Evolutionary conservation across 345 rosid species (phyloP), one percentile per base, ranked within the genome.

Genomic region (Physaria fendleri): DNA sequence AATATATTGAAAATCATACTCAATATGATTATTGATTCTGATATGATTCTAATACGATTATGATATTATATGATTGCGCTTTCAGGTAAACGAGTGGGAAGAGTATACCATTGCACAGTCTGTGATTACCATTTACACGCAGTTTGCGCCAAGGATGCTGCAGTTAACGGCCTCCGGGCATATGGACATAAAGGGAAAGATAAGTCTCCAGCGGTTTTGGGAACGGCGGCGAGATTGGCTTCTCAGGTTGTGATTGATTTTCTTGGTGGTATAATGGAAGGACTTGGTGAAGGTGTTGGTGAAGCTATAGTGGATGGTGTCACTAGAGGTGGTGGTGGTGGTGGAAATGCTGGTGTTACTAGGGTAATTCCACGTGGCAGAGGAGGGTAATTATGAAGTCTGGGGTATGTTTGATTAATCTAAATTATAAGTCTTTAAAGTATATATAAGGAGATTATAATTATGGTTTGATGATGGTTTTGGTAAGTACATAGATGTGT

Each of bases 121-220:
- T 88, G 98, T 12, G 79, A 84, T 15, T 92, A 92, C 66, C 79
- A 81, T 47, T 76, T 92, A 39, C 98, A 92, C 8, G 90, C 88
- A 4, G 80, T 82, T 37, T 91, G 98, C 16, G 96, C 93, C 1
- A 91, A 91, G 64, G 59, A 70, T 8, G 68, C 66, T 37, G 79
- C 75, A 65, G 84, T 84, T 18, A 88, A 85, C 35, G 96, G 96
- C n/a, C 85, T 88, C 10, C 64, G 64, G 1, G 87, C 72, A 2
- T 77, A 76, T 25, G 80, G 84, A 14, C 57, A 74, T 50, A 81
- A 77, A 67, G 81, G 71, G 11, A 64, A 21, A 0, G 80, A 76
- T 12, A 85, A 66, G 62, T 72, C 81, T 1, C 74, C 82, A 1
- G 81, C 80, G 71, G 77, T 58, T 75, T 29, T 88, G 1, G 87